Evolutionary conservation across 2,329 filamentous ascomycete genomes (phyloP).

Genomic region (Volutella citrinella): DNA sequence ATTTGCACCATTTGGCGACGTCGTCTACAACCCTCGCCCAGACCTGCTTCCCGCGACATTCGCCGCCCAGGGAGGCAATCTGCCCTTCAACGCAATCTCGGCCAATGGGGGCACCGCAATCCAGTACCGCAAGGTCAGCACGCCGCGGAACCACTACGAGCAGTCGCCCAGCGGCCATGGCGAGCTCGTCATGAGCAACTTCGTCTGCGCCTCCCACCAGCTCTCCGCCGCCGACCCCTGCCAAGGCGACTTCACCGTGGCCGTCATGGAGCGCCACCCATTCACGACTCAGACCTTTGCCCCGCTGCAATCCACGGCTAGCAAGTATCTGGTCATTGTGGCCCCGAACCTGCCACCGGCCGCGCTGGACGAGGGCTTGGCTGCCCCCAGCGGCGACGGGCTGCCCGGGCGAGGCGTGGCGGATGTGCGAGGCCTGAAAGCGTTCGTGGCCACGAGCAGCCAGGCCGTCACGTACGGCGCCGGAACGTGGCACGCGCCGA

Average conservation of each 20-base stretch:
- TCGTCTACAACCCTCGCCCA: slow-evolving; percentile 70
- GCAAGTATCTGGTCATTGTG: slow-evolving; percentile 79
- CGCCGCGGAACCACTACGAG: slow-evolving; percentile 68
- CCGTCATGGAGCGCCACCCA: slow-evolving; percentile 84
- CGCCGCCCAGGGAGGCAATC: slow-evolving; percentile 36
- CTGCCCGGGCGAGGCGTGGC: slow-evolving; percentile 65
- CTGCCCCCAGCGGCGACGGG: slow-evolving; percentile 27
- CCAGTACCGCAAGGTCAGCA: slow-evolving; percentile 81
- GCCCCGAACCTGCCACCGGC: slow-evolving; percentile 66
- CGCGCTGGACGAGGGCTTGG: slow-evolving; percentile 21
- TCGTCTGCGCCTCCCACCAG: slow-evolving; percentile 62
- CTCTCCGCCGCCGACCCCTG: slow-evolving; percentile 16
- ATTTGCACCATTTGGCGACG: slow-evolving; percentile 80
- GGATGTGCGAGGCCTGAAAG: slow-evolving; percentile 66
- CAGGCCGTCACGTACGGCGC: slow-evolving; percentile 91
- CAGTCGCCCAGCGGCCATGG: slow-evolving; percentile 54
- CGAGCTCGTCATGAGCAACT: slow-evolving; percentile 77
- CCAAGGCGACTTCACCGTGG: slow-evolving; percentile 52
- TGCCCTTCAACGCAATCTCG: slow-evolving; percentile 50
- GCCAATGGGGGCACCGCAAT: slow-evolving; percentile 87
- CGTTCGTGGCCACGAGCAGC: slow-evolving; percentile 72
- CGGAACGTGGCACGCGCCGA: slow-evolving; percentile 94
- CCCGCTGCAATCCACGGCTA: slow-evolving; percentile 58
- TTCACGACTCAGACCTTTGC: slow-evolving; percentile 93
- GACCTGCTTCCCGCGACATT: slow-evolving; percentile 47